Conservation (phyloP, 345 rosid genomes). For the Citrus sinensis region DVS_A1.0 CM039169.1:24857001-24857500, state of each 20-base stretch:
- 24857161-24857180: constrained; percentile 26
- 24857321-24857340: constrained; percentile 30
- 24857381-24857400: constrained; percentile 38
- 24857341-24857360: constrained; percentile 29
- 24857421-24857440: constrained; percentile 19
- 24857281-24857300: constrained; percentile 27
- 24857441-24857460: constrained; percentile 17
- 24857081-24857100: constrained; percentile 16
- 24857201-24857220: constrained; percentile 29
- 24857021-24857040: constrained; percentile 17
- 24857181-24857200: constrained; percentile 39
- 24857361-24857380: constrained; percentile 21
- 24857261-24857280: constrained; percentile 39
- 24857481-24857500: constrained; percentile 14
- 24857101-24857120: constrained; percentile 33
- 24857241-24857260: constrained; percentile 8
- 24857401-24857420: constrained; percentile 16
- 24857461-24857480: constrained; percentile 35
- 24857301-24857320: constrained; percentile 35
- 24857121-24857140: constrained; percentile 18
- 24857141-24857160: constrained; percentile 39
- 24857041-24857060: constrained; percentile 28
- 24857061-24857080: constrained; percentile 27
- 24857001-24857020: constrained; percentile 10
- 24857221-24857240: constrained; percentile 38